Evolutionary conservation across 2,329 filamentous ascomycete genomes (phyloP), one percentile per base, ranked within the genome.

Genomic region (Colletotrichum lupini): DNA sequence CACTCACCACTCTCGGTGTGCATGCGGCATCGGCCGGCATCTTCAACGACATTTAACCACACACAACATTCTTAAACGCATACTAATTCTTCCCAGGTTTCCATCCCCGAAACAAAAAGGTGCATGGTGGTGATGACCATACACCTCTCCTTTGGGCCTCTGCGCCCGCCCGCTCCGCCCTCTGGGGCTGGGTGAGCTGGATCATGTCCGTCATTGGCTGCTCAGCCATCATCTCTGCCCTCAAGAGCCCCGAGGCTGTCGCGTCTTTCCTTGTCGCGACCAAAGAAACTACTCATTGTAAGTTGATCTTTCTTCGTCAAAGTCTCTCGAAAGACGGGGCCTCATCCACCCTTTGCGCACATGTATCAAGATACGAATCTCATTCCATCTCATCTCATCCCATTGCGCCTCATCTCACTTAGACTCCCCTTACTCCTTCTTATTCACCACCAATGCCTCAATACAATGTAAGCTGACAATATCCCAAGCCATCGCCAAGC

Each of bases 161-260:
- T 70, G 75, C 78, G 77, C 78, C 73, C 65, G 68, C 75, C 74
- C 78, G 66, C 59, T 77, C 74, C 37, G 79, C 78, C 77, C 32
- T 80, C 73, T 82, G 81, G 81, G 81, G 82, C 74, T 86, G 85
- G 84, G 76, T 80, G 72, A 77, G 78, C 75, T 86, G 85, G 85
- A 77, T 82, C 76, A 73, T 81, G 67, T 86, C 85, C 76, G 85
- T 86, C 76, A 75, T 85, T 71, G 76, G 82, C 68, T 79, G 79
- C 72, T 82, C 82, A 58, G 78, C 77, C 59, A 55, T 83, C 46
- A 65, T 80, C 57, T 79, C 78, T 11, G 74, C 70, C 49, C 46
- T 77, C 52, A 75, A 71, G 56, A 75, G 63, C 49, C 72, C 74
- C 68, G 72, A 68, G 68, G 72, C 67, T 42, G 63, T 72, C 22